Base-by-base conservation (phyloP, 176 grass and related monocot species). In the Calamus simplicifolius region DNA sequence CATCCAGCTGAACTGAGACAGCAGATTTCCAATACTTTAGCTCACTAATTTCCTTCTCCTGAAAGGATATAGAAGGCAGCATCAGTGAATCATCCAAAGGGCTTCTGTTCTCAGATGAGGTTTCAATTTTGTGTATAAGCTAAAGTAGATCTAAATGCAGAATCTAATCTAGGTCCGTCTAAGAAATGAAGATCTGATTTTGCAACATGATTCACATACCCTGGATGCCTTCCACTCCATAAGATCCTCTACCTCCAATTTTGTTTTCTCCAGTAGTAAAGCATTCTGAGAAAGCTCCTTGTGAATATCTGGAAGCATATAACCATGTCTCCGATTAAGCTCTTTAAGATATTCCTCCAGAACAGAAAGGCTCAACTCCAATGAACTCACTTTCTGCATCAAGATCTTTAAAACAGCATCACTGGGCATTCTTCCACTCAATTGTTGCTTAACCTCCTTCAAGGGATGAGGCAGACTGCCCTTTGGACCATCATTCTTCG, bases 351-450 rank as follows among this genome's bases (percentile, higher is more conserved):
- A 92, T 63, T 92, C 83, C 70, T 89, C 86, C 66, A 85, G 64
- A 68, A 81, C 72, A 3, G 81, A 81, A 48, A 59, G 68, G 43
- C 25, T 49, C 52, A 70, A 55, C 56, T 70, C 67, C 68, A 70
- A 27, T 50, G 68, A 81, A 68, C 82, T 82, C 58, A 79, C 72
- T 75, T 90, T 90, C 65, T 96, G 79, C 80, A 89, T 96, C 80
- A 90, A 80, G 75, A 90, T 90, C 79, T 87, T 96, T 17, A 90
- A 69, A 72, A 96, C 83, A 4, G 71, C 83, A 69, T 96, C 83
- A 51, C 91, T 72, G 7, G 79, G 86, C 5, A 76, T 69, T 57
- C 91, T 77, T 16, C 80, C 71, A 16, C 66, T 61, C 17, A 58
- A 28, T 26, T 35, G 16, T 5, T 43, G 5, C 23, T 67, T 73